These are phyloP conservation scores for Fusarium sambucinum DNA, from an alignment of 2,329 filamentous ascomycete species.

Conservation along the genomic window DNA sequence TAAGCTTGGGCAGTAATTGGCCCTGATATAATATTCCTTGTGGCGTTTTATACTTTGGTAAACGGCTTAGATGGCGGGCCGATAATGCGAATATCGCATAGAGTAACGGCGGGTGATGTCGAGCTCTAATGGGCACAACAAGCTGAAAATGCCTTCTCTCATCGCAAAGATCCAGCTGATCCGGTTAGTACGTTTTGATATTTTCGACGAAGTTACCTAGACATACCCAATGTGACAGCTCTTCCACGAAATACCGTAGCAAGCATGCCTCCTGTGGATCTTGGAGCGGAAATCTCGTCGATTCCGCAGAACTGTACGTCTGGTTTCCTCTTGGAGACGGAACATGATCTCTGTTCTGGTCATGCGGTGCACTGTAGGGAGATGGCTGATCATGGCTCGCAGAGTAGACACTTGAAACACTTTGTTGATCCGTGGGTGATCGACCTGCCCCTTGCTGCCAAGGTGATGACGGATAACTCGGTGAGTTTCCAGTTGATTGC, in stretches of 20 bases:
- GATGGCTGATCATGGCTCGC: slow-evolving; percentile 28
- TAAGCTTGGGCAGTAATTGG: slow-evolving; percentile 53
- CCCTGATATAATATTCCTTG: slow-evolving; percentile 55
- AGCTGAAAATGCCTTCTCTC: slow-evolving; percentile 56
- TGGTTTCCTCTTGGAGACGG: slow-evolving; percentile 29
- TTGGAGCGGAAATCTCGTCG: slow-evolving; percentile 47
- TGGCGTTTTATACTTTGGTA: slow-evolving; percentile 55
- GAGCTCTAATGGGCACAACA: slow-evolving; percentile 53
- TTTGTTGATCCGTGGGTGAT: slow-evolving; percentile 28
- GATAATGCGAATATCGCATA: slow-evolving; percentile 57
- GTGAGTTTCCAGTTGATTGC: slow-evolving; percentile 9
- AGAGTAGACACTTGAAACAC: slow-evolving; percentile 21
- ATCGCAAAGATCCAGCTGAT: slow-evolving; percentile 57
- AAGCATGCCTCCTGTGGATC: slow-evolving; percentile 56
- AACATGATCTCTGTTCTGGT: neutral
- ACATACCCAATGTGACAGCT: slow-evolving; percentile 56
- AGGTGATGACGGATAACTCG: slow-evolving; percentile 19
- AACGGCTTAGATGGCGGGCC: slow-evolving; percentile 54
- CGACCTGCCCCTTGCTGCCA: slow-evolving; percentile 27
- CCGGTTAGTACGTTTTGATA: slow-evolving; percentile 9
- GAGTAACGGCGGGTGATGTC: slow-evolving; percentile 54
- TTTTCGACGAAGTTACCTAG: fast-evolving
- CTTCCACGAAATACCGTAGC: slow-evolving; percentile 56
- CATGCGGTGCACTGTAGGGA: slow-evolving; percentile 21
- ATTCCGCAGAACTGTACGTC: slow-evolving; percentile 16